These are phyloP conservation scores for Scedosporium minutisporum DNA, from an alignment of 2,329 filamentous ascomycete species.

Conservation along the genomic window DNA sequence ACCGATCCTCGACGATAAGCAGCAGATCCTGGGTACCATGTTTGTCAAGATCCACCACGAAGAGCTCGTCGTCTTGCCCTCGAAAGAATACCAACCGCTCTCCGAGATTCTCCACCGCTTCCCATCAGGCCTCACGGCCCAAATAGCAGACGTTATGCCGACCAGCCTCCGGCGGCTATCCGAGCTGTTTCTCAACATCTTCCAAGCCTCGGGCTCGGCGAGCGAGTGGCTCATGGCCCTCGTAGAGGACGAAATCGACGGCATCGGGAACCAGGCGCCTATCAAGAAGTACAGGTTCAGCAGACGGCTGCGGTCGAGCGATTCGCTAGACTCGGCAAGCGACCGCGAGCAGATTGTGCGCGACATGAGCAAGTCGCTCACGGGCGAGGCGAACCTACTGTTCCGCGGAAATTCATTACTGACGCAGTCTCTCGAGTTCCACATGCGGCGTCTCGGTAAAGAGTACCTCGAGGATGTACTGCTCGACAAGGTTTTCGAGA, in stretches of 20 bases:
- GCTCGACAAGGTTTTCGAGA: constrained; percentile 75
- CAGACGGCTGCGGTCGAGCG: constrained; percentile 59
- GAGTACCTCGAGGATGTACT: constrained; percentile 86
- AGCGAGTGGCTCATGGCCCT: constrained; percentile 86
- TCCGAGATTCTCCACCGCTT: constrained; percentile 80
- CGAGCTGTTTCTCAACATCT: constrained; percentile 86
- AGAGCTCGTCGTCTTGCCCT: constrained; percentile 81
- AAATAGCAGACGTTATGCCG: constrained; percentile 72
- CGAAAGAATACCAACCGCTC: constrained; percentile 73
- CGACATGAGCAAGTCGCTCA: constrained; percentile 69
- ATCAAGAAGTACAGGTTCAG: constrained; percentile 66
- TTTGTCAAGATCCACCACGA: constrained; percentile 75
- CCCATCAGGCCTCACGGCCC: constrained; percentile 69
- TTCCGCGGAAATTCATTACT: constrained; percentile 92
- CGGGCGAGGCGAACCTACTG: constrained; percentile 83
- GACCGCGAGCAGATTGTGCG: constrained; percentile 65
- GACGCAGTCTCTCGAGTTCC: constrained; percentile 85
- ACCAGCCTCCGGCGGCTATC: constrained; percentile 70
- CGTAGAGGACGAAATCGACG: constrained; percentile 95
- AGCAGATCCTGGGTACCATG: constrained; percentile 72
- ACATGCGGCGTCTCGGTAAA: constrained; percentile 89
- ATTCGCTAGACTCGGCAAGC: constrained; percentile 51
- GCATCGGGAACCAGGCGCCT: constrained; percentile 71
- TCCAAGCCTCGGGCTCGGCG: constrained; percentile 78
- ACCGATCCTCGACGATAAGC: constrained; percentile 65